Base-by-base conservation (phyloP, 2,329 filamentous ascomycete species). In the Cordyceps tenuipes region DNA sequence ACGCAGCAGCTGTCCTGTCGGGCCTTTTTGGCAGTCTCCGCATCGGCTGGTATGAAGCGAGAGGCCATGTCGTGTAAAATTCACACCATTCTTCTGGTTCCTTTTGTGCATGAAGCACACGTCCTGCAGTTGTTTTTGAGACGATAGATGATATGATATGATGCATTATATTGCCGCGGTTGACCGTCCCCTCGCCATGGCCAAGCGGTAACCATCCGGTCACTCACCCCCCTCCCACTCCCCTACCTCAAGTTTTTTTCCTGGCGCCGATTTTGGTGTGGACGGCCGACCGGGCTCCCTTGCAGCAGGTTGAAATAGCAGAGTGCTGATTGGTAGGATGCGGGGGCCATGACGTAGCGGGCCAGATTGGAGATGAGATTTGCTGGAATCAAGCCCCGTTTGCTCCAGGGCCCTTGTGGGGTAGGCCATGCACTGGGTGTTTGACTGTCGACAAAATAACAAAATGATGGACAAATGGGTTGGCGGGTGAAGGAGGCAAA, bases 341-440 rank as follows among this genome's bases (percentile, higher is more conserved):
- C 47, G 44, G 44, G 44, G 59, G 54, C 53, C 13, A 61, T 61
- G 59, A 57, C 53, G 54, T 61, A 51, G 23, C n/a, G 17, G 59
- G 5, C 43, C 44, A 61, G 39, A 46, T 51, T 53, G 54, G 3
- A 61, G 59, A 61, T 61, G 53, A 57, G 59, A 61, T 61, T 61
- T 57, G 54, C 58, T 54, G 50, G 55, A 21, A 41, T 34, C 51
- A 60, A 46, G 41, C 56, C 47, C 56, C 39, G 23, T 52, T 29
- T 17, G 17, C 43, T 29, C 29, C 50, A 48, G 44, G 51, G 51
- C 44, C 58, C 17, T 29, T 60, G 51, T 60, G 58, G 58, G 51
- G 58, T 60, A 50, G 23, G 21, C 29, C 12, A 17, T 2, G 29
- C n/a, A 13, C 41, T 26, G 34, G 23, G 15, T 10, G 13, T 4